Conservation (phyloP, 78 protist genomes). For the Salpingoeca rosetta region DNA sequence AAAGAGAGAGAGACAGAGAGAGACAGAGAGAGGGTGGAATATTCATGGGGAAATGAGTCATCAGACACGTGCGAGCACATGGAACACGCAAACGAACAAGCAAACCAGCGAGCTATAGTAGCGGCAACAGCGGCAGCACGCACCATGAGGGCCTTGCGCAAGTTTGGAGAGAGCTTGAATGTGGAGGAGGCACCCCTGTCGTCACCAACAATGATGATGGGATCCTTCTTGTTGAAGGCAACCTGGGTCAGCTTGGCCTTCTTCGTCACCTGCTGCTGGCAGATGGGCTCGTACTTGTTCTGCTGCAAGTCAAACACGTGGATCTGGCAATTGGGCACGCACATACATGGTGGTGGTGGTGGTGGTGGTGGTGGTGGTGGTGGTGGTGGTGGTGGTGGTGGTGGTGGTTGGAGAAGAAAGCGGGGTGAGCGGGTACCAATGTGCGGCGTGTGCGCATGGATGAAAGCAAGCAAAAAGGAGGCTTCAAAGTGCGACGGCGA, state of each 20-base stretch:
- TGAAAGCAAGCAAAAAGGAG: too few species aligned
- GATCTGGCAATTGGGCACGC: not conserved
- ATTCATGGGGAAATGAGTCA: too few species aligned
- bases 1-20: too few species aligned
- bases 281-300: conserved; percentile 62
- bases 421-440: too few species aligned
- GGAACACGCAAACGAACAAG: not conserved
- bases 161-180: conserved; percentile 54
- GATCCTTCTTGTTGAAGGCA: conserved; percentile 45
- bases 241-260: conserved; percentile 67
- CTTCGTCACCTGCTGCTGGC: conserved; percentile 52
- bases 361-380: too few species aligned
- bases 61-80: too few species aligned
- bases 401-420: too few species aligned
- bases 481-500: not conserved
- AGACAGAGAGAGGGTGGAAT: too few species aligned
- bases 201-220: conserved; percentile 71
- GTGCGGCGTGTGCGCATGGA: too few species aligned
- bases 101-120: not conserved
- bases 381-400: too few species aligned
- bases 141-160: conserved; percentile 24
- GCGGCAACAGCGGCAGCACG: not conserved
- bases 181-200: conserved; percentile 54
- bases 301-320: conserved; percentile 51
- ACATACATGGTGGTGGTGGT: not conserved